Percentiles rank a stretch among this genome's conserved stretches.
Conservation (phyloP, 352 stramenopile genomes). For the Globisporangium nagaii region DNA sequence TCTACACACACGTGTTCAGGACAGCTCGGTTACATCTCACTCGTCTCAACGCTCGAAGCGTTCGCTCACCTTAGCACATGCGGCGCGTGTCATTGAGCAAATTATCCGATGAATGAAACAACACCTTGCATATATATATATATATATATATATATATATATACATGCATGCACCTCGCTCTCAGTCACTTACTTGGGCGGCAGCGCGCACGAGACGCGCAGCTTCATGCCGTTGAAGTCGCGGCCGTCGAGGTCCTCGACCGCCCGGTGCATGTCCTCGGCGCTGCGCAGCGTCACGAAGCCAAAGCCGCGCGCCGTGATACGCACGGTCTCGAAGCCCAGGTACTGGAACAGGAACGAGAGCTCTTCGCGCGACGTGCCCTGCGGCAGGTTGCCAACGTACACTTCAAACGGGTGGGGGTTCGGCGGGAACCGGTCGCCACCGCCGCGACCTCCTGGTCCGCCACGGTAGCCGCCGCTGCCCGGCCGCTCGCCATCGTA, state of each 20-base stretch:
- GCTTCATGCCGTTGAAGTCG: constrained; percentile 75
- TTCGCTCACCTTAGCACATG: no score
- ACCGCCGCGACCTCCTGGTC: constrained; percentile 16
- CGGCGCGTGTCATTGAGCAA: no score
- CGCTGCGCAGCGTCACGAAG: constrained; percentile 75
- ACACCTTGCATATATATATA: no score
- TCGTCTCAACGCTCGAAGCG: no score
- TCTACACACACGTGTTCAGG: no score
- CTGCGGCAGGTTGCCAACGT: constrained; percentile 78
- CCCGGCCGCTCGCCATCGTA: constrained; percentile 34
- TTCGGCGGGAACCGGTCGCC: constrained; percentile 40
- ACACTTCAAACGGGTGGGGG: constrained; percentile 73
- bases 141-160: no score
- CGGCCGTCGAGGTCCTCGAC: constrained; percentile 77
- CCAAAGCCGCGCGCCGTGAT: constrained; percentile 79
- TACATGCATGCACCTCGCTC: neutral
- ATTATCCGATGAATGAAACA: no score
- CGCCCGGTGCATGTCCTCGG: constrained; percentile 72
- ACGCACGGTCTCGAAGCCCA: constrained; percentile 78
- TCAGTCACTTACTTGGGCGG: constrained; percentile 31
- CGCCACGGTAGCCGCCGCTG: constrained; percentile 20
- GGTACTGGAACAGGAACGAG: constrained; percentile 75
- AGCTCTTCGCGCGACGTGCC: constrained; percentile 76
- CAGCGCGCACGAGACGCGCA: constrained; percentile 57
- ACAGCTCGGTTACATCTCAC: no score